phyloP scores from a whole-genome alignment of 2,329 filamentous ascomycete genomes.

The Xylariaceae sp. region DNA sequence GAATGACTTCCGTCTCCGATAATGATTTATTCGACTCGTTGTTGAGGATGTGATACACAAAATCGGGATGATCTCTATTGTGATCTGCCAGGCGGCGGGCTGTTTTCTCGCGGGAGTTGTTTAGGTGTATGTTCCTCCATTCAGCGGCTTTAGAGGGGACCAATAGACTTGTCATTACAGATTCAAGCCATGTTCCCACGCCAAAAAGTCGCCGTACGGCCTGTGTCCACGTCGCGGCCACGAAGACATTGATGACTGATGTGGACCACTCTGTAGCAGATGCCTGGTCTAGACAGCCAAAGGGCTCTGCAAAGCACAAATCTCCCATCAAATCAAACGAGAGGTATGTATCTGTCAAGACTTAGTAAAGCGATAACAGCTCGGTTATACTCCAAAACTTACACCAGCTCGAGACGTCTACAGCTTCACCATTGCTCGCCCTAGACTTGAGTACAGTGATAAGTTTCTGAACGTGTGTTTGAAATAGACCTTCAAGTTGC shows the following conservation, averaged over 20 bases:
- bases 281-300: conserved; percentile 23
- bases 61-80: conserved; percentile 19
- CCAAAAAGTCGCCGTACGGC: conserved; percentile 25
- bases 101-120: conserved; percentile 22
- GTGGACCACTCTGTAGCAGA: conserved; percentile 20
- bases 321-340: conserved; percentile 26
- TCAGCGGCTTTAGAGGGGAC: conserved; percentile 15
- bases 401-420: conserved; percentile 26
- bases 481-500: conserved; percentile 22
- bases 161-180: conserved; percentile 13
- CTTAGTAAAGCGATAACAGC: neutral
- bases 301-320: conserved; percentile 24
- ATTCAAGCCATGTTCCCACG: conserved; percentile 21
- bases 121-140: conserved; percentile 20
- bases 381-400: neutral
- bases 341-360: conserved; percentile 12
- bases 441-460: conserved; percentile 12
- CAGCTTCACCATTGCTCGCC: conserved; percentile 7
- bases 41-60: conserved; percentile 24
- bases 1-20: conserved; percentile 18
- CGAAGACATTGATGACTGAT: conserved; percentile 22
- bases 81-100: conserved; percentile 16
- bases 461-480: conserved; percentile 23
- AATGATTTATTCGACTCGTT: conserved; percentile 17
- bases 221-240: conserved; percentile 22